Percentiles rank a stretch among this genome's conserved stretches.
These are phyloP conservation scores for Penicillium psychrofluorescens DNA, from an alignment of 495 filamentous ascomycete species.

Conservation along the genomic window DNA sequence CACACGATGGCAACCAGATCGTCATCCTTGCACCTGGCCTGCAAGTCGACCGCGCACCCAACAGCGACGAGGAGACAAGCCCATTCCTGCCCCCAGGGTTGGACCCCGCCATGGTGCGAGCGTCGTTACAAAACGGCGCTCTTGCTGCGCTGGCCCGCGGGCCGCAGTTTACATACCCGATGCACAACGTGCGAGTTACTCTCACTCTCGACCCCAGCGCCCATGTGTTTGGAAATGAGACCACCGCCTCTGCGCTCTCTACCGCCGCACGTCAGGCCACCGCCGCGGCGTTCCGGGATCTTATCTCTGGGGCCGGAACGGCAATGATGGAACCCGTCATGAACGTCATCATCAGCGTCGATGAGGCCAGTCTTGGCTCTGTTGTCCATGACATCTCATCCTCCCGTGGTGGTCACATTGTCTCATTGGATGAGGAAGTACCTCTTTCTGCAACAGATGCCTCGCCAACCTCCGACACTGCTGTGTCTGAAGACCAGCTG, in stretches of 20 bases:
- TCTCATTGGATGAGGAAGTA: slow-evolving; percentile 66
- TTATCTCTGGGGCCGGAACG: slow-evolving; percentile 31
- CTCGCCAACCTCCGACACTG: slow-evolving; percentile 4
- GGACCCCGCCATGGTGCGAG: slow-evolving; percentile 47
- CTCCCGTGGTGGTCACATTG: slow-evolving; percentile 73
- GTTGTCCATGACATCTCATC: slow-evolving; percentile 89
- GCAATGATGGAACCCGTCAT: slow-evolving; percentile 89
- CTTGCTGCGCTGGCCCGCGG: slow-evolving; percentile 82
- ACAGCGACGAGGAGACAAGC: slow-evolving; percentile 28
- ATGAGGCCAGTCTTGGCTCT: slow-evolving; percentile 70
- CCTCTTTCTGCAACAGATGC: slow-evolving; percentile 22
- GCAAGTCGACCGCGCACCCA: slow-evolving; percentile 26
- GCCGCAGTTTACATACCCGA: slow-evolving; percentile 65
- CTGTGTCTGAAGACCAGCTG: slow-evolving; percentile 15
- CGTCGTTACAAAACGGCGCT: slow-evolving; percentile 67
- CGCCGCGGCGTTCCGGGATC: slow-evolving; percentile 52
- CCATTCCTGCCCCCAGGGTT: slow-evolving; percentile 51
- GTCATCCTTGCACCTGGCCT: slow-evolving; percentile 44
- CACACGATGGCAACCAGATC: slow-evolving; percentile 51
- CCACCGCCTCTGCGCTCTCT: slow-evolving; percentile 67
- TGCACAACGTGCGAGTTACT: slow-evolving; percentile 61
- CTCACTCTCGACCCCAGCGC: slow-evolving; percentile 57
- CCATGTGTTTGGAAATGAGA: slow-evolving; percentile 60
- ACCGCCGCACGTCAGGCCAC: slow-evolving; percentile 70
- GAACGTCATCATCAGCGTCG: slow-evolving; percentile 73